Conservation (phyloP, 177 flowering plant genomes). For the Vitis hybrid region DNA sequence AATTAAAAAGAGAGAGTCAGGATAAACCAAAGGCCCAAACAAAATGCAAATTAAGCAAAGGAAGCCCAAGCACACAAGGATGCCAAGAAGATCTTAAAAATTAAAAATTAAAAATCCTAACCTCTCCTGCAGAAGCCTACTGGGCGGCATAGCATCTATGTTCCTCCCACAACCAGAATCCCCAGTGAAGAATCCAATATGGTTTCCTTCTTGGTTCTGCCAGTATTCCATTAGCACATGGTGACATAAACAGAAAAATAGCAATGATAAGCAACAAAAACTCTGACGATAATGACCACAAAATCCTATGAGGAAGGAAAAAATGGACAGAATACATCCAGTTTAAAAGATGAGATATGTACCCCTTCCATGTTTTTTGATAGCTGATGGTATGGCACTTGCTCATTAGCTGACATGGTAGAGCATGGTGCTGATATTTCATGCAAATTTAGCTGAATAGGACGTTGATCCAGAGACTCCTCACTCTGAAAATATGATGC, state of each 20-base stretch:
- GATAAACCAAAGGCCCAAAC: not conserved
- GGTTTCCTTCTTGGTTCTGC: slow-evolving; percentile 32
- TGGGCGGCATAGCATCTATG: slow-evolving; percentile 19
- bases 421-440: slow-evolving; percentile 11
- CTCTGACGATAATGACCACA: not conserved
- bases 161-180: slow-evolving; percentile 16
- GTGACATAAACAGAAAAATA: not conserved
- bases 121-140: slow-evolving; percentile 47
- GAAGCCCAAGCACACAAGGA: not conserved
- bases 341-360: slow-evolving; percentile 6
- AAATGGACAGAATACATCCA: not conserved
- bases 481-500: slow-evolving; percentile 20
- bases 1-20: not conserved
- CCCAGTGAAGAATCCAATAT: slow-evolving; percentile 14
- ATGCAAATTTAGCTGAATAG: slow-evolving; percentile 7
- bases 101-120: slow-evolving; percentile 14
- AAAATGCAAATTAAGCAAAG: not conserved
- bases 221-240: slow-evolving; percentile 2
- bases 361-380: slow-evolving; percentile 23
- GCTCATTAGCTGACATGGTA: slow-evolving; percentile 18
- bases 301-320: not conserved
- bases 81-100: not conserved
- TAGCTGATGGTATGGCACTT: slow-evolving; percentile 19
- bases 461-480: slow-evolving; percentile 14
- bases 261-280: not conserved